A percentile compares a stretch with the other conserved stretches of the same genome.
These are phyloP conservation scores for Punica granatum DNA, from an alignment of 345 rosid species.

Conservation along the genomic window DNA sequence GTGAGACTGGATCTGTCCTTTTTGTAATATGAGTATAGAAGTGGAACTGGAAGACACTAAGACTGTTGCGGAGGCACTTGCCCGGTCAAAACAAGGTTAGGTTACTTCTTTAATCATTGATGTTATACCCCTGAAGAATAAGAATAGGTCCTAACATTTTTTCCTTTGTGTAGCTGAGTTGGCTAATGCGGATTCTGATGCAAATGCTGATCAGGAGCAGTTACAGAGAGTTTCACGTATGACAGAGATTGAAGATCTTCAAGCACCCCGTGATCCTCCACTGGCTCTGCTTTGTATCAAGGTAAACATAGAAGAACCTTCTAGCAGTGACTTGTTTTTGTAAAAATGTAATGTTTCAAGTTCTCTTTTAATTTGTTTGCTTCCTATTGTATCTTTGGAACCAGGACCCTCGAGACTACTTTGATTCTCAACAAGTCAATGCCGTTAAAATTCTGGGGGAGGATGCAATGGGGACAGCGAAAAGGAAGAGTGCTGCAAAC, in stretches of 20 bases:
- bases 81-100: conserved; percentile 61
- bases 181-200: conserved; percentile 41
- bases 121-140: background rate
- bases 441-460: conserved; percentile 47
- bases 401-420: conserved; percentile 95
- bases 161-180: conserved; percentile 16
- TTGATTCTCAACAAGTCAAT: conserved; percentile 88
- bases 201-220: conserved; percentile 34
- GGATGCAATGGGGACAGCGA: conserved; percentile 25
- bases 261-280: conserved; percentile 46
- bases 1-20: conserved; percentile 2
- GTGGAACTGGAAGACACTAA: conserved; percentile 67
- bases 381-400: conserved; percentile 7
- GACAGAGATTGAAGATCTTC: conserved; percentile 85
- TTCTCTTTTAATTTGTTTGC: background rate
- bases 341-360: background rate
- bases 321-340: background rate
- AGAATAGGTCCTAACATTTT: background rate
- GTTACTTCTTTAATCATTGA: background rate
- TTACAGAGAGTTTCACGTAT: conserved; percentile 39
- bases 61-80: conserved; percentile 86
- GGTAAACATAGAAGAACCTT: conserved; percentile 23
- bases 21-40: conserved; percentile 34
- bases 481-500: conserved; percentile 32
- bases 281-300: conserved; percentile 72